Evolutionary conservation across 73 alveolate genomes (phyloP), one percentile per base, ranked within the genome.

Genomic region (Diophrys sp.): DNA sequence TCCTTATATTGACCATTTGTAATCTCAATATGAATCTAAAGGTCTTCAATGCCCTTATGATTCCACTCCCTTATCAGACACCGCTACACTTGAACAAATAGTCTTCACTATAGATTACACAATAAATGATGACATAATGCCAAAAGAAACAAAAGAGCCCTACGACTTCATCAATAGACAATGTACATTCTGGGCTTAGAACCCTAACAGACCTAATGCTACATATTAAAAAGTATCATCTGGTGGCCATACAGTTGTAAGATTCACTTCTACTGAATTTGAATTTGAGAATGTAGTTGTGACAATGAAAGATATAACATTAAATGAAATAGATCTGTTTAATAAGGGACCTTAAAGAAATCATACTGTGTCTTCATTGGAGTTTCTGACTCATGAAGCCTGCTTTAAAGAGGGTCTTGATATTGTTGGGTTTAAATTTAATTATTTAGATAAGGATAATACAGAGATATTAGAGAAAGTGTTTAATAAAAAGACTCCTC

Each of bases 121-220:
- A 1, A 57, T 26, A 0, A 23, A 71, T 14, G 88, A 79, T 71
- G 88, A 79, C 44, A 25, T 31, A n/a, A 71, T 33, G 14, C 68
- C 77, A 30, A 71, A 67, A 5, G 56, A 75, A 0, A 79, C 77
- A 2, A 70, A 79, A 23, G 88, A 79, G 27, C 53, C 81, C 26
- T 79, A 75, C 76, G 88, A 79, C n/a, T 44, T 71, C 27, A 25
- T 54, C 32, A 24, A 54, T 23, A 29, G 88, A 25, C 44, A 44
- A 33, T 81, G 81, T 23, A 79, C 88, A 31, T 79, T 79, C 81
- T 79, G 44, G 33, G 88, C 88, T 0, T 34, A 79, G 31, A 79
- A 79, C 71, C 75, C 88, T n/a, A 79, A 79, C 28, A 23, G 25
- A 29, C 55, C 29, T 18, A 30, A 54, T 70, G 77, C 31, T 68